These are phyloP conservation scores for Colletotrichum gloeosporioides DNA, from an alignment of 2,329 filamentous ascomycete species.

Conservation along the genomic window DNA sequence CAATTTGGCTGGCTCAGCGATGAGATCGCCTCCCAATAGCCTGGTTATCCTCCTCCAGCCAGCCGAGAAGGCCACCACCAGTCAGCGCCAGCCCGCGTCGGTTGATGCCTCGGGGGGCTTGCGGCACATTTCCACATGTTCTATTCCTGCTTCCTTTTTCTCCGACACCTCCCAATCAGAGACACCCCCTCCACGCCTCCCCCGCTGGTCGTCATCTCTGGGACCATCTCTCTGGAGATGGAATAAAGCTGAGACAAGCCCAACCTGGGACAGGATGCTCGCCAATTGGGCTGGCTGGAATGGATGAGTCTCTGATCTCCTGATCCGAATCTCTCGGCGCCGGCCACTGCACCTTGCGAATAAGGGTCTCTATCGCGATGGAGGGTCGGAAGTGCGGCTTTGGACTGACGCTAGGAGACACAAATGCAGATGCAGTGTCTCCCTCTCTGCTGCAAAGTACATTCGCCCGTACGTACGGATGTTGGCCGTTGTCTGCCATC, in stretches of 20 bases:
- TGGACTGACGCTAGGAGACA: not conserved
- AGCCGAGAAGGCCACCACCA: not conserved
- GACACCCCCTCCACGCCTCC: not conserved
- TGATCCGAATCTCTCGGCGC: not conserved
- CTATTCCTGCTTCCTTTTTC: conserved; percentile 17
- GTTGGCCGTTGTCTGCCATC: not conserved
- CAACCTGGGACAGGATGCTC: not conserved
- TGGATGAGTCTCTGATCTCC: not conserved
- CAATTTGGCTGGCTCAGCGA: not conserved
- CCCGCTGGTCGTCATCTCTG: conserved; percentile 18
- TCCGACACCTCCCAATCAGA: conserved; percentile 14
- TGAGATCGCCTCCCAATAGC: not conserved
- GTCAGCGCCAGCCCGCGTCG: not conserved
- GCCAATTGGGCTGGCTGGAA: not conserved
- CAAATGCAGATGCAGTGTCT: not conserved
- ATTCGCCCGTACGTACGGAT: not conserved
- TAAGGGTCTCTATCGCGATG: not conserved
- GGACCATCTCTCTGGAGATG: not conserved
- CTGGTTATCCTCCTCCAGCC: not conserved
- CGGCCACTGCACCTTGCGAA: not conserved
- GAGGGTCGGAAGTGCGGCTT: not conserved
- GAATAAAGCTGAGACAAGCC: conserved; percentile 21
- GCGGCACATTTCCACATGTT: conserved; percentile 20
- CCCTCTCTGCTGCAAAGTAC: not conserved
- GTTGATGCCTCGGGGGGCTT: not conserved